Conservation (phyloP, 2,329 filamentous ascomycete species). For the Corniculantispora saksenae region DNA sequence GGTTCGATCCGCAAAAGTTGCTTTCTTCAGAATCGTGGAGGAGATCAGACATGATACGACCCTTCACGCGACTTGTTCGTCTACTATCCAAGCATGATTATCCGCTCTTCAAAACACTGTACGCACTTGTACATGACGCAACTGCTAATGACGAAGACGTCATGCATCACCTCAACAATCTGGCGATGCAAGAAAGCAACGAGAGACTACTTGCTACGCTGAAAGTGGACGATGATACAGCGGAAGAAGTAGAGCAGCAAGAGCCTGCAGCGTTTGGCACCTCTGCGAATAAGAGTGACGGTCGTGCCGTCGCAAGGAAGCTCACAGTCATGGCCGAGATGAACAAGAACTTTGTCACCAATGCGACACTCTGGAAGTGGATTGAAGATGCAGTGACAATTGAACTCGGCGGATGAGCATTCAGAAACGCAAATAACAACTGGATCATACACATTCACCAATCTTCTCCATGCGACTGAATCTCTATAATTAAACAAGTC, state of each 20-base stretch:
- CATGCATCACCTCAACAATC: conserved; percentile 20
- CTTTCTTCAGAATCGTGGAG: conserved; percentile 9
- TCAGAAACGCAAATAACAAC: too few relatives aligned
- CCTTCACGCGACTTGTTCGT: conserved; percentile 22
- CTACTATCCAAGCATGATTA: conserved; percentile 25
- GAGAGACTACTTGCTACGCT: conserved; percentile 20
- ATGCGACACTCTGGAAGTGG: too few relatives aligned
- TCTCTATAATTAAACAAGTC: too few relatives aligned
- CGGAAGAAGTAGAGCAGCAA: conserved; percentile 7
- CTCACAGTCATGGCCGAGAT: not conserved
- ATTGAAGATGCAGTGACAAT: too few relatives aligned
- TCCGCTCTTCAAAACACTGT: conserved; percentile 19
- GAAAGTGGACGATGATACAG: conserved; percentile 20
- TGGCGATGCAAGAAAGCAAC: conserved; percentile 12
- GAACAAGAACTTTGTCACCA: not conserved
- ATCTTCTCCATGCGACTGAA: too few relatives aligned
- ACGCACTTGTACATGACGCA: conserved; percentile 18
- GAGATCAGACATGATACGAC: conserved; percentile 22
- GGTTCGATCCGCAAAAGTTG: conserved; percentile 9
- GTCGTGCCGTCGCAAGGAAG: not conserved
- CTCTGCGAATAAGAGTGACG: not conserved
- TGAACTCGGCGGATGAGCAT: too few relatives aligned
- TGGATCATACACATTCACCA: too few relatives aligned
- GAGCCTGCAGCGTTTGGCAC: not conserved
- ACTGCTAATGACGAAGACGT: conserved; percentile 3